Conservation (phyloP, 2,329 filamentous ascomycete genomes). For the Cercospora sesami region DNA sequence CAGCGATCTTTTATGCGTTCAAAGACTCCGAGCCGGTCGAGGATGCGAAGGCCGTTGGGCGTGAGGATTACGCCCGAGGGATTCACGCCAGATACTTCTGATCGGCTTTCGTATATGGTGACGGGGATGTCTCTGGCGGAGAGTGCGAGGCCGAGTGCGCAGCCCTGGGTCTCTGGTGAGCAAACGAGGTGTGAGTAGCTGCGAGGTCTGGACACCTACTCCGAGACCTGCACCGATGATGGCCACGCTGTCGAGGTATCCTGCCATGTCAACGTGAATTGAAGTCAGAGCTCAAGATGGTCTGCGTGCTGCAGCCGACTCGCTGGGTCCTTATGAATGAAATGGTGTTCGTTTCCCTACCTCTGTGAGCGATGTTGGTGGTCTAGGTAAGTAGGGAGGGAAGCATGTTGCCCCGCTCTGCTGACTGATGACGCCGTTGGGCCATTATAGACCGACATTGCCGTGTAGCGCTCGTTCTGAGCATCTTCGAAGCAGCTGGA, state of each 20-base stretch:
- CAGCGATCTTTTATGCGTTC: constrained; percentile 47
- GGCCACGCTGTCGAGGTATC: constrained; percentile 21
- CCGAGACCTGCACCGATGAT: constrained; percentile 29
- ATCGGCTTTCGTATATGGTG: constrained; percentile 29
- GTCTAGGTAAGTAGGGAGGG: not conserved
- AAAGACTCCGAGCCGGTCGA: constrained; percentile 55
- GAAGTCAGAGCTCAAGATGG: not conserved
- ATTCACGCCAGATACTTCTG: constrained; percentile 16
- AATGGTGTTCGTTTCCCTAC: not conserved
- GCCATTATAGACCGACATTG: not conserved
- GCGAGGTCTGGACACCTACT: constrained; percentile 4
- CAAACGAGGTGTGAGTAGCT: not conserved
- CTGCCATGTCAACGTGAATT: constrained; percentile 10
- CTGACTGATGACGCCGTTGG: not conserved
- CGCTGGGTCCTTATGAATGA: not conserved
- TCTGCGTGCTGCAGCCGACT: not conserved
- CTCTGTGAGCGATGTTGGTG: not conserved
- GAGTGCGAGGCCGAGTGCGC: constrained; percentile 29
- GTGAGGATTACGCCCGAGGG: constrained; percentile 54
- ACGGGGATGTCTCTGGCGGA: constrained; percentile 25
- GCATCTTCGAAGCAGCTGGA: not conserved
- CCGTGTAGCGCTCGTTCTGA: not conserved
- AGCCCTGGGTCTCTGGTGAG: constrained; percentile 23
- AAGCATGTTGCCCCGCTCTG: not conserved
- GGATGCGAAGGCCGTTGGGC: constrained; percentile 58